Evolutionary conservation across 2,329 filamentous ascomycete species (phyloP).

Genomic region (Lasiodiplodia hormozganensis): DNA sequence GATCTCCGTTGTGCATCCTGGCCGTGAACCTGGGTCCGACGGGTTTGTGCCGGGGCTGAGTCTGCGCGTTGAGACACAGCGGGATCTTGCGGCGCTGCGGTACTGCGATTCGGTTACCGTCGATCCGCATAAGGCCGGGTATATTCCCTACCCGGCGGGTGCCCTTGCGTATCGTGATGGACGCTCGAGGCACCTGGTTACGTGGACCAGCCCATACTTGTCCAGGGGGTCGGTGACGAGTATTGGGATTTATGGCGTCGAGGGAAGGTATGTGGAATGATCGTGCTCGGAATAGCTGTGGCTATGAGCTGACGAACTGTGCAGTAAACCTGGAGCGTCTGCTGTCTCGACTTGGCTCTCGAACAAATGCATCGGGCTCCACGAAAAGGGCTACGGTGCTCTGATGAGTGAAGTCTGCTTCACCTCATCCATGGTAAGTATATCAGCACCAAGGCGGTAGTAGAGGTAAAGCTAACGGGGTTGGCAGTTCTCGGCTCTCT

Average conservation of each 20-base stretch:
- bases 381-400: slow-evolving; percentile 51
- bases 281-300: accelerated
- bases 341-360: slow-evolving; percentile 55
- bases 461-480: neutral
- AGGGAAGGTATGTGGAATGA: slow-evolving; percentile 47
- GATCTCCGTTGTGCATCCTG: no score
- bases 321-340: slow-evolving; percentile 56
- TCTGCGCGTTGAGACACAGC: slow-evolving; percentile 45
- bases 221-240: slow-evolving; percentile 49
- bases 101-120: slow-evolving; percentile 56
- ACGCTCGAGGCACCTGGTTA: slow-evolving; percentile 53
- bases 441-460: neutral
- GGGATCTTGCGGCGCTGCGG: slow-evolving; percentile 49
- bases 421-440: slow-evolving; percentile 50
- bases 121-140: slow-evolving; percentile 58
- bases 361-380: slow-evolving; percentile 53
- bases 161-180: slow-evolving; percentile 54
- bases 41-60: slow-evolving; percentile 47
- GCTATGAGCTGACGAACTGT: neutral
- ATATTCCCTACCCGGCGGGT: slow-evolving; percentile 57
- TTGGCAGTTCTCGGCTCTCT: slow-evolving; percentile 46
- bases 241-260: slow-evolving; percentile 55
- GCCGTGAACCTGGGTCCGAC: no score
- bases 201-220: slow-evolving; percentile 53
- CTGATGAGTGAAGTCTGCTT: slow-evolving; percentile 54